Conservation (phyloP, 1,139 yeast genomes). For the Wickerhamiella infanticola region DNA sequence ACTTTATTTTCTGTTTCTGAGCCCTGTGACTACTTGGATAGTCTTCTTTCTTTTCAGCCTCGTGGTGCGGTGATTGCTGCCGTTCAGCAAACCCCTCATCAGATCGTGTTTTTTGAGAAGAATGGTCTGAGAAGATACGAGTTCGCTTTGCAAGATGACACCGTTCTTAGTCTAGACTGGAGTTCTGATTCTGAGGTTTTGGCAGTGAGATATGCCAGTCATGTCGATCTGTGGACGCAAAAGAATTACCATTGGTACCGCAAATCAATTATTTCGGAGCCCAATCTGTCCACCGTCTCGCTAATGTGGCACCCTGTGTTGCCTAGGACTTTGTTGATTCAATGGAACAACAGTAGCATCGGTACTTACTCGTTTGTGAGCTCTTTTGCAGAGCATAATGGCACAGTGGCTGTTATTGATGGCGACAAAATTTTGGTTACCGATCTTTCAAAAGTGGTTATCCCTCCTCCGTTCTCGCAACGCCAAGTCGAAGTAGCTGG, state of each 20-base stretch:
- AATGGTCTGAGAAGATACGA: slow-evolving; percentile 90
- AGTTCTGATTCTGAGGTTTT: slow-evolving; percentile 67
- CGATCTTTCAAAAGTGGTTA: slow-evolving; percentile 71
- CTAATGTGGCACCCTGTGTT: slow-evolving; percentile 83
- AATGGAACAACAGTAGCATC: slow-evolving; percentile 17
- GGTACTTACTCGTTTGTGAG: slow-evolving; percentile 53
- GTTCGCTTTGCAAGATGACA: slow-evolving; percentile 41
- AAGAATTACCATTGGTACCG: slow-evolving; percentile 94
- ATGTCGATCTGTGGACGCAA: slow-evolving; percentile 75
- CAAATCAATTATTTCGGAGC: slow-evolving; percentile 50
- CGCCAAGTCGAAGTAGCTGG: slow-evolving; percentile 30
- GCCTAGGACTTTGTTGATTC: slow-evolving; percentile 35
- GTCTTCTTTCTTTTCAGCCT: slow-evolving; percentile 71
- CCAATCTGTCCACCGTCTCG: slow-evolving; percentile 26
- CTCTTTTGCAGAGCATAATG: slow-evolving; percentile 47
- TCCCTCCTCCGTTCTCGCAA: slow-evolving; percentile 85
- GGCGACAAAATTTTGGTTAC: slow-evolving; percentile 62
- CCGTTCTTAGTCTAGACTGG: slow-evolving; percentile 53
- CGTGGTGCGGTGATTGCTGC: slow-evolving; percentile 81
- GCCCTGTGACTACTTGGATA: slow-evolving; percentile 74
- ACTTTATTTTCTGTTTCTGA: slow-evolving; percentile 72
- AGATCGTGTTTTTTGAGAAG: slow-evolving; percentile 68
- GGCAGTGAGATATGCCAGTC: slow-evolving; percentile 40
- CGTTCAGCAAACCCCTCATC: slow-evolving; percentile 39
- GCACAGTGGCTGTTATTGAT: slow-evolving; percentile 70